phyloP scores from a whole-genome alignment of 2,329 filamentous ascomycete genomes.

The Epichloe amarillans region DNA sequence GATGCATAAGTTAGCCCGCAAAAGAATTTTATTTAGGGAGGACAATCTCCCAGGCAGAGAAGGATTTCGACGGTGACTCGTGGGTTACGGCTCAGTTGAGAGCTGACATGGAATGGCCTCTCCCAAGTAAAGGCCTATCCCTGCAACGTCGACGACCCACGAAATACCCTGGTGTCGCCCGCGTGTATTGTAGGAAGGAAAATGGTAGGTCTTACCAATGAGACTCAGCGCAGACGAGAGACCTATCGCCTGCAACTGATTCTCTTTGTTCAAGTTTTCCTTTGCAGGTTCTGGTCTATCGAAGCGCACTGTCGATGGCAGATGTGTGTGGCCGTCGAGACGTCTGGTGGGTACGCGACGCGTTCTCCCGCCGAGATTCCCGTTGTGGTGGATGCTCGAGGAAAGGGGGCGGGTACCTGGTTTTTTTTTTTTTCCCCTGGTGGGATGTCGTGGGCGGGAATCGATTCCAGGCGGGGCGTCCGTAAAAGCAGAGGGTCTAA shows the following conservation, averaged over 20 bases:
- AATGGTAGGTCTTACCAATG: constrained; percentile 29
- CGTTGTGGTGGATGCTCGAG: background rate
- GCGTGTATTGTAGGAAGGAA: background rate
- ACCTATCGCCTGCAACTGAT: constrained; percentile 45
- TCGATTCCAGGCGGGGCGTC: constrained; percentile 5
- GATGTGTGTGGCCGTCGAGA: constrained; percentile 8
- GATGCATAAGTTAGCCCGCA: constrained; percentile 13
- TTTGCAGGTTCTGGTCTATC: constrained; percentile 11
- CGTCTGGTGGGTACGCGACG: constrained; percentile 17
- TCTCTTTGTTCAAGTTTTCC: constrained; percentile 26
- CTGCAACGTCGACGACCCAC: background rate
- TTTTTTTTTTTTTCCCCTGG: background rate
- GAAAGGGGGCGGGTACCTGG: constrained; percentile 9
- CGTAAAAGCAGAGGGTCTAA: constrained; percentile 7
- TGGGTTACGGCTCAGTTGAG: background rate
- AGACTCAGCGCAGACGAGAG: constrained; percentile 51
- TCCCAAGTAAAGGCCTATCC: background rate
- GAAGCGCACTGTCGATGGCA: constrained; percentile 6
- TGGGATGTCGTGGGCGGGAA: constrained; percentile 1
- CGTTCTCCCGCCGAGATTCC: constrained; percentile 16
- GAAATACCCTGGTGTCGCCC: background rate
- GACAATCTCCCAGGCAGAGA: background rate
- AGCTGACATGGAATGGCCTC: background rate
- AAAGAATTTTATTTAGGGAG: background rate
- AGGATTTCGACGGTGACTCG: background rate